Evolutionary conservation across 2,329 filamentous ascomycete genomes (phyloP).

Genomic region (Claviceps fusiformis): DNA sequence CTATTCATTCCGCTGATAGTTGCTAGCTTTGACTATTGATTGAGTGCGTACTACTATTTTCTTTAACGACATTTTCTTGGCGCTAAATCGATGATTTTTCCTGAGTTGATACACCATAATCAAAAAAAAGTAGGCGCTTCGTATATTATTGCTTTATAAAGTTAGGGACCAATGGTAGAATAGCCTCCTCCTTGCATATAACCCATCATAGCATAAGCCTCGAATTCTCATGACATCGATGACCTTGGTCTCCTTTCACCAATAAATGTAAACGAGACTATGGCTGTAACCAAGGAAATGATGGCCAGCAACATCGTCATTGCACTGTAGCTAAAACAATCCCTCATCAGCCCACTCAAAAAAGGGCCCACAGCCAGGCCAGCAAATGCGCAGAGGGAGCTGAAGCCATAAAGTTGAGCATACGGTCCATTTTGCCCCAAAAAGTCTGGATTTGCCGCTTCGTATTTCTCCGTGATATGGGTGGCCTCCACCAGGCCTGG

Average conservation of each 20-base stretch:
- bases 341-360: background rate
- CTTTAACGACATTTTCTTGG: no score
- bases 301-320: background rate
- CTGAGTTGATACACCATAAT: no score
- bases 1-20: no score
- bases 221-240: no score
- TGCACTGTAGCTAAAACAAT: background rate
- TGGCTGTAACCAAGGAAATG: background rate
- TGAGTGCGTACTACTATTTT: no score
- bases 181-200: no score
- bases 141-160: no score
- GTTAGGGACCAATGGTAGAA: no score
- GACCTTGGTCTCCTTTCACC: background rate
- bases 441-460: conserved; percentile 4
- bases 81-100: no score
- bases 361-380: conserved; percentile 4
- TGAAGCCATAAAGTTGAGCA: conserved; percentile 6
- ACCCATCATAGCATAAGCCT: no score
- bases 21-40: no score
- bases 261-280: background rate
- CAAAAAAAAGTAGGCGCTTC: no score
- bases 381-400: conserved; percentile 1
- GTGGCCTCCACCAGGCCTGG: conserved; percentile 5
- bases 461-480: conserved; percentile 3
- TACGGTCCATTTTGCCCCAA: conserved; percentile 7